A percentile compares a stretch with the other conserved stretches of the same genome.
phyloP scores from a whole-genome alignment of 306 rosid genomes.

The Vigna mungo region DNA sequence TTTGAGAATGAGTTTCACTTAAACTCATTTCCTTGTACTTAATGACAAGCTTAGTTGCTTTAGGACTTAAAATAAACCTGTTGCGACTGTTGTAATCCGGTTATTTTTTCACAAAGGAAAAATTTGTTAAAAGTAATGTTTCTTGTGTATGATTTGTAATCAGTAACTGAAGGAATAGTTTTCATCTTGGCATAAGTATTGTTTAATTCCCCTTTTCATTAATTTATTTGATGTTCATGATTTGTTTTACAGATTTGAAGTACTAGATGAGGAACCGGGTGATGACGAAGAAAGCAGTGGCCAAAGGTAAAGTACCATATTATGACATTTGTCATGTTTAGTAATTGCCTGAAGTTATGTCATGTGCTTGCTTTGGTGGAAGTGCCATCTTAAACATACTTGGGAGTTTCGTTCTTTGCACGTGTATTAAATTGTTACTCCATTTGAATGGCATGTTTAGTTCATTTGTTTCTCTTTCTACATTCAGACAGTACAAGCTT shows the following conservation, averaged over 20 bases:
- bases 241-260: conserved; percentile 77
- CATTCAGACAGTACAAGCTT: conserved; percentile 83
- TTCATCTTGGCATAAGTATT: conserved; percentile 17
- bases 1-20: too few species aligned
- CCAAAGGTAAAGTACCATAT: conserved; percentile 65
- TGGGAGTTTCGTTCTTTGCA: conserved; percentile 16
- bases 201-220: conserved; percentile 10
- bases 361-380: conserved; percentile 15
- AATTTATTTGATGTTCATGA: conserved; percentile 33
- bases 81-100: neutral
- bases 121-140: neutral
- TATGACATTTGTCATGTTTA: conserved; percentile 8
- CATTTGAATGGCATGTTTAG: conserved; percentile 17
- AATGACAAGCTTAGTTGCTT: conserved; percentile 11
- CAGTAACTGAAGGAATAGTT: neutral
- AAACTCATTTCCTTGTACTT: neutral
- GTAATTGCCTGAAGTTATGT: conserved; percentile 6
- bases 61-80: conserved; percentile 3
- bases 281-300: conserved; percentile 91
- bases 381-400: neutral
- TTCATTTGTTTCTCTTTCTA: conserved; percentile 29
- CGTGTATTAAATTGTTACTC: neutral
- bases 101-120: neutral
- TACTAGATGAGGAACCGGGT: conserved; percentile 96
- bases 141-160: conserved; percentile 25